Evolutionary conservation across 2,329 filamentous ascomycete genomes (phyloP).

Genomic region (Hypoxylon sp.): DNA sequence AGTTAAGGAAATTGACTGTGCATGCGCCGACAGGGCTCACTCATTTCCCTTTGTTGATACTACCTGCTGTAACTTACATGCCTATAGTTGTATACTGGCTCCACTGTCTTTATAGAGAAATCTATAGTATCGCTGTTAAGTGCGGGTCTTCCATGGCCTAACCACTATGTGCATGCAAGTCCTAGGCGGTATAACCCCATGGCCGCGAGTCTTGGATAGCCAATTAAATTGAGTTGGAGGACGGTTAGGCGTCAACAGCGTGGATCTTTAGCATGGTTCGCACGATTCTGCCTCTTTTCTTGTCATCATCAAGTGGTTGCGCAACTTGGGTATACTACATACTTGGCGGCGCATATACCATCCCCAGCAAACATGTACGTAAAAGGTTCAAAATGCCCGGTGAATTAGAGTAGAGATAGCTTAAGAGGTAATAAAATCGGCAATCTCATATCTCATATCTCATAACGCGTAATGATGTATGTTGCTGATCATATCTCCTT

Average conservation of each 20-base stretch:
- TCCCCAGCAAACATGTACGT: not conserved
- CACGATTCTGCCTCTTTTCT: not conserved
- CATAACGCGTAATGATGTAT: not conserved
- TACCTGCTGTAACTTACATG: not conserved
- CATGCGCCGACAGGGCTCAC: conserved; percentile 3
- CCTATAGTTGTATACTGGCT: not conserved
- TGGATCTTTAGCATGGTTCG: not conserved
- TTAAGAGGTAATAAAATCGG: not conserved
- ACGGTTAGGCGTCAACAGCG: not conserved
- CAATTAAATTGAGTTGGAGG: not conserved
- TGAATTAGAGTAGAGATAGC: not conserved
- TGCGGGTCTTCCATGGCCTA: conserved; percentile 2
- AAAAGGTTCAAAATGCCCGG: too few species aligned
- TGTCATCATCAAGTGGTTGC: not conserved
- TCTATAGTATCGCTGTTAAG: not conserved
- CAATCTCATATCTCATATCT: not conserved
- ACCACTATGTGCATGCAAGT: not conserved
- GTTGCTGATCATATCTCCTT: conserved; percentile 19
- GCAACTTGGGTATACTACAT: not conserved
- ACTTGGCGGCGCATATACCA: not conserved
- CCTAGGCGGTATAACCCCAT: not conserved
- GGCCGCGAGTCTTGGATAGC: not conserved
- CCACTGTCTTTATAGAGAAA: not conserved
- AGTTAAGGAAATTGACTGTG: not conserved
- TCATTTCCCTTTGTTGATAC: conserved; percentile 2